Evolutionary conservation across 768 basidiomycete genomes (phyloP).

Genomic region (Dacryopinax primogenitus): DNA sequence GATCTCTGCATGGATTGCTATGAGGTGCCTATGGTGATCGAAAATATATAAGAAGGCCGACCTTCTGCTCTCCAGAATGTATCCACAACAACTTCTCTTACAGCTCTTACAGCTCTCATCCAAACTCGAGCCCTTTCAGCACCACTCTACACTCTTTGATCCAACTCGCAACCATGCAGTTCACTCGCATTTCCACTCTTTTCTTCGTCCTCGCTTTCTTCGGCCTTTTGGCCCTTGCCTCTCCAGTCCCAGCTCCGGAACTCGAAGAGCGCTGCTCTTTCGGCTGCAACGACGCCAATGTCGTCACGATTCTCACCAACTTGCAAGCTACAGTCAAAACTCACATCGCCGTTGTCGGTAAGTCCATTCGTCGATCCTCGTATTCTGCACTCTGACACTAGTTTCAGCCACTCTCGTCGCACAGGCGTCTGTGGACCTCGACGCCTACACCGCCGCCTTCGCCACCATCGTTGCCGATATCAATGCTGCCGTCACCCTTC

Average conservation of each 20-base stretch:
- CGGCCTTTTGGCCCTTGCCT: background rate
- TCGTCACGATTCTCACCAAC: background rate
- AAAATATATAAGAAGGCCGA: background rate
- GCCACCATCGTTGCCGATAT: conserved; percentile 14
- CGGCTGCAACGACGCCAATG: conserved; percentile 4
- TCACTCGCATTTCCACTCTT: conserved; percentile 4
- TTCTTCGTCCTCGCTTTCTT: conserved; percentile 1
- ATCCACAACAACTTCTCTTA: background rate
- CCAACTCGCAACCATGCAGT: background rate
- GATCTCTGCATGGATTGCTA: too few relatives aligned
- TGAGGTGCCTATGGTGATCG: too few relatives aligned
- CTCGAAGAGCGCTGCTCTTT: conserved; percentile 5
- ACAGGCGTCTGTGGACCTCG: background rate
- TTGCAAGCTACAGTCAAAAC: background rate
- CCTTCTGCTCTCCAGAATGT: background rate
- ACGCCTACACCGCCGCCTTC: conserved; percentile 18
- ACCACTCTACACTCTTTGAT: background rate
- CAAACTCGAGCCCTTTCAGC: too few relatives aligned
- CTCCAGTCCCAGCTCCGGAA: background rate
- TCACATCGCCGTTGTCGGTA: background rate
- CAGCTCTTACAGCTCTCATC: background rate
- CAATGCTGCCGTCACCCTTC: conserved; percentile 20
- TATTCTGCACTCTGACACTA: background rate
- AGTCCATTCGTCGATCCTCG: background rate
- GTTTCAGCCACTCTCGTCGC: background rate